Percentiles rank a stretch among this genome's conserved stretches.
These are phyloP conservation scores for Fusarium mundagurra DNA, from an alignment of 2,329 filamentous ascomycete species.

Conservation along the genomic window DNA sequence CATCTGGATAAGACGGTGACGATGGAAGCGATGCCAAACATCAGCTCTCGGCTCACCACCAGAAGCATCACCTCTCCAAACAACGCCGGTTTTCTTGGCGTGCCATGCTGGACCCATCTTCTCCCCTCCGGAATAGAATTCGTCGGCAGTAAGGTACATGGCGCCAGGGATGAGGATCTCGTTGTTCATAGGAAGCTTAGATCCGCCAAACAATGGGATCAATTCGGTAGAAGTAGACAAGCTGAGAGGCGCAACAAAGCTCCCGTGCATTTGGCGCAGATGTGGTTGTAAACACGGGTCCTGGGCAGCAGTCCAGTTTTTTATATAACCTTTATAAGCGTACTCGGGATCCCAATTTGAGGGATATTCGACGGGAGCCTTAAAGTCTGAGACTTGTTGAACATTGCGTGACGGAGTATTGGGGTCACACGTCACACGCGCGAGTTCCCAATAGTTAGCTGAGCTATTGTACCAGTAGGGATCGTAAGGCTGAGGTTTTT, in stretches of 20 bases:
- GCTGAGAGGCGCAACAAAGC: slow-evolving; percentile 64
- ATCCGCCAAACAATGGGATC: slow-evolving; percentile 70
- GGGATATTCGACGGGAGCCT: slow-evolving; percentile 48
- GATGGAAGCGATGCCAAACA: slow-evolving; percentile 75
- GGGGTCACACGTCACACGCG: slow-evolving; percentile 65
- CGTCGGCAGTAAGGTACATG: slow-evolving; percentile 70
- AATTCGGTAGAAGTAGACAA: slow-evolving; percentile 63
- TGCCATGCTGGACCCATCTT: slow-evolving; percentile 67
- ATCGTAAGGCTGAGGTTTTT: slow-evolving; percentile 51
- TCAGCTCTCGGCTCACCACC: slow-evolving; percentile 63
- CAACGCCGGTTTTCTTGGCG: slow-evolving; percentile 62
- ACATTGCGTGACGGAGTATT: slow-evolving; percentile 58
- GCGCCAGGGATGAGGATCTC: slow-evolving; percentile 72
- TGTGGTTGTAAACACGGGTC: slow-evolving; percentile 69
- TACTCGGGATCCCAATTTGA: slow-evolving; percentile 49
- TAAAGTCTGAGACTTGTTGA: slow-evolving; percentile 45
- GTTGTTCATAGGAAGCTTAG: slow-evolving; percentile 70
- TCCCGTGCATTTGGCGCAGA: slow-evolving; percentile 62
- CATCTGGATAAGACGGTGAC: slow-evolving; percentile 77
- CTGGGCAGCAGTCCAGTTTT: slow-evolving; percentile 66
- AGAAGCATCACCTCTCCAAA: slow-evolving; percentile 74
- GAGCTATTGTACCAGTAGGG: slow-evolving; percentile 59
- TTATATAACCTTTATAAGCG: slow-evolving; percentile 59
- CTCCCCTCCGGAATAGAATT: slow-evolving; percentile 66
- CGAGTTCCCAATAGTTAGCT: slow-evolving; percentile 68